Evolutionary conservation across 208 protist genomes (phyloP), one percentile per base, ranked within the genome.

Genomic region (Phytomonas serpens): DNA sequence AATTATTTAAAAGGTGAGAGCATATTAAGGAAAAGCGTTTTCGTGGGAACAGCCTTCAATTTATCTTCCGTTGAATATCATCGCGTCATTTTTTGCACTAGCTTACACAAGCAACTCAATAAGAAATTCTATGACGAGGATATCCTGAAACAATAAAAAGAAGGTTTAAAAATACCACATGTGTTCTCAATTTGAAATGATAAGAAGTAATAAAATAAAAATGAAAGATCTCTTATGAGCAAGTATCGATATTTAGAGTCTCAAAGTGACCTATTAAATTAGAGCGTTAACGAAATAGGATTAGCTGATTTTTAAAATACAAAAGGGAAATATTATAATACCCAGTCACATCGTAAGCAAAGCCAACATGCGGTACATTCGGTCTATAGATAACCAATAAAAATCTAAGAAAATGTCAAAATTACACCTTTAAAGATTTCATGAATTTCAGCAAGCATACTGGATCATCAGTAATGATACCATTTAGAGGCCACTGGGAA

Each of bases 391-490:
- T 47, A 47, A 47, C 16, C 14, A 47, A 19, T 11, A 47, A 47
- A 11, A 47, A 47, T 11, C 9, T 47, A 11, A 11, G 7, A 47
- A 69, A 42, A 40, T 13, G 66, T 61, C 16, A 36, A 66, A 36
- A 62, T 19, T 40, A 38, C 19, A 42, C 27, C 23, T 73, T 73
- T 37, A 77, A 62, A 14, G 47, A 42, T 13, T 32, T 36, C 2
- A 82, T 36, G 10, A 73, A 65, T 16, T 57, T 70, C 0, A 52
- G 63, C 4, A 83, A 61, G 23, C 69, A 75, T 29, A 77, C 68
- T 6, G 87, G 86, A 71, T 89, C 80, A 68, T 93, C 90, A 0
- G 87, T 79, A 78, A 95, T 93, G 51, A 95, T 65, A 23, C 86
- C 87, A 57, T 93, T 91, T 33, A 93, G n/a, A 29, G 87, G 85